A percentile compares a stretch with the other conserved stretches of the same genome.
These are phyloP conservation scores for Diaporthe eres DNA, from an alignment of 2,329 filamentous ascomycete genomes.

Conservation along the genomic window DNA sequence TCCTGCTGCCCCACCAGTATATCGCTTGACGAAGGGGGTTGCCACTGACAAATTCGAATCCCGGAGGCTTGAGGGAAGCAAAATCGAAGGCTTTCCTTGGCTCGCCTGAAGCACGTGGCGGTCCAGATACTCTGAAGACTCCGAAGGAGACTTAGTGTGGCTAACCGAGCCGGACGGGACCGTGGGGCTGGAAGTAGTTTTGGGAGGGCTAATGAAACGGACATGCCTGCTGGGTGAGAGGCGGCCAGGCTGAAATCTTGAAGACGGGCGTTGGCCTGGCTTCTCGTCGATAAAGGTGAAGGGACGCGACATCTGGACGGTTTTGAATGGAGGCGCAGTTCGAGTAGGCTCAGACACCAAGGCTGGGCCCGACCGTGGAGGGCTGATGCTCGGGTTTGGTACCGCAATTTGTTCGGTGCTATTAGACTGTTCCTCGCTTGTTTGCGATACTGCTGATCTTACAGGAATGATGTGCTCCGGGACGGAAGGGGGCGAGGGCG, in stretches of 20 bases:
- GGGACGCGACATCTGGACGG: slow-evolving; percentile 25
- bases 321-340: not conserved
- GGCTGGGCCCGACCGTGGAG: not conserved
- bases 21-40: not conserved
- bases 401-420: not conserved
- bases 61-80: not conserved
- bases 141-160: slow-evolving; percentile 37
- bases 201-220: slow-evolving; percentile 28
- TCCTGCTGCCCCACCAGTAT: not conserved
- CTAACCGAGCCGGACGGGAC: not conserved
- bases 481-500: slow-evolving; percentile 23
- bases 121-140: slow-evolving; percentile 54
- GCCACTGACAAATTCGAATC: not conserved
- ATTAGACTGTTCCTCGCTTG: not conserved
- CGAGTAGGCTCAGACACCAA: not conserved
- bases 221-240: slow-evolving; percentile 30
- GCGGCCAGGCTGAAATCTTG: slow-evolving; percentile 8
- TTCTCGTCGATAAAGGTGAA: slow-evolving; percentile 39
- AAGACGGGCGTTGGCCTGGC: slow-evolving; percentile 38
- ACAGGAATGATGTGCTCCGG: slow-evolving; percentile 23
- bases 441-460: not conserved
- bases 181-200: not conserved
- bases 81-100: not conserved
- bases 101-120: slow-evolving; percentile 27
- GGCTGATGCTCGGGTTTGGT: not conserved